These are phyloP conservation scores for Pseudogymnoascus sp. DNA, from an alignment of 2,329 filamentous ascomycete species.

Conservation along the genomic window DNA sequence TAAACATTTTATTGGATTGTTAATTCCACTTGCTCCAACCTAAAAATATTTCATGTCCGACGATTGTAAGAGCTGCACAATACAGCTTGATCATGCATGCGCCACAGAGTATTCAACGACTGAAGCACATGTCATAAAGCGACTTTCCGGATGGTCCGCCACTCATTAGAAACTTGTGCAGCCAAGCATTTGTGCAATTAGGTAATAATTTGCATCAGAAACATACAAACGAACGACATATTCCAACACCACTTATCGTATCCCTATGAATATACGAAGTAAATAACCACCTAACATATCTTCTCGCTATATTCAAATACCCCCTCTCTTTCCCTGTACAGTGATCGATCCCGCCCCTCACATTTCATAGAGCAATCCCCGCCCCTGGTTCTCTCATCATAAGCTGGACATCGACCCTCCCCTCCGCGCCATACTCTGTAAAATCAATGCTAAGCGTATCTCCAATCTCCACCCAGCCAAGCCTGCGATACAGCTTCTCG, in stretches of 20 bases:
- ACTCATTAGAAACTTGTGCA: neutral
- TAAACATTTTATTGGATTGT: neutral
- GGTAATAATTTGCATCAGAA: conserved; percentile 30
- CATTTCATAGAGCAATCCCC: neutral
- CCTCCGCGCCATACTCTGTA: neutral
- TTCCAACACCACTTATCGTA: neutral
- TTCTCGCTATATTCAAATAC: neutral
- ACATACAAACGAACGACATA: neutral
- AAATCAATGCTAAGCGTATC: conserved; percentile 1
- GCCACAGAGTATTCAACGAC: neutral
- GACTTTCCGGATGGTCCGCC: neutral
- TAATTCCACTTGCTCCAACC: conserved; percentile 16
- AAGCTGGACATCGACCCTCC: neutral
- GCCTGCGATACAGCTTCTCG: conserved; percentile 30
- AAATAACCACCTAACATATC: neutral
- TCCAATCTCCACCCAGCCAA: conserved; percentile 30
- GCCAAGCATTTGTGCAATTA: neutral
- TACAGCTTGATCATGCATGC: neutral
- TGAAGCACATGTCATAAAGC: neutral
- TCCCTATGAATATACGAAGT: neutral
- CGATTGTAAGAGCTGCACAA: neutral
- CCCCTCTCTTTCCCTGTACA: neutral
- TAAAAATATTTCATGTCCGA: neutral
- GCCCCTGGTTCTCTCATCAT: conserved; percentile 8
- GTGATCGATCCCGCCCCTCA: neutral